A percentile compares a stretch with the other conserved stretches of the same genome.
phyloP scores from a whole-genome alignment of 2,329 filamentous ascomycete genomes.

The Cladosporium halotolerans region DNA sequence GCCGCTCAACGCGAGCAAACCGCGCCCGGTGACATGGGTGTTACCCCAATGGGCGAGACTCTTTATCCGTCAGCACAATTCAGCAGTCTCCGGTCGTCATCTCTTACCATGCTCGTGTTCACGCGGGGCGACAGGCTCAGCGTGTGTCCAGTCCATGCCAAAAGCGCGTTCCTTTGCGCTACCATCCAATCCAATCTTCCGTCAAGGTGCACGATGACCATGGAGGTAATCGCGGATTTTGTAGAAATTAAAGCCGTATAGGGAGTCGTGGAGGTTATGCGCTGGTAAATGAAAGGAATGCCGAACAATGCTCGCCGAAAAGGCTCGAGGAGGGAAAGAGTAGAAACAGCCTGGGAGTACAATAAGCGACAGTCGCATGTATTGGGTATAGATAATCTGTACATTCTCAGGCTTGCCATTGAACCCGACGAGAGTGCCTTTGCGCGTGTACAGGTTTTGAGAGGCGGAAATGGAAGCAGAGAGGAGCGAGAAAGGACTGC shows the following conservation, averaged over 20 bases:
- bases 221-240: constrained; percentile 77
- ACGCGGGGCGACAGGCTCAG: constrained; percentile 68
- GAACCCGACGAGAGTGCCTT: constrained; percentile 83
- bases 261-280: constrained; percentile 77
- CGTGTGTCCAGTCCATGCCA: constrained; percentile 96
- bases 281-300: constrained; percentile 92
- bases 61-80: constrained; percentile 38
- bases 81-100: not conserved
- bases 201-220: constrained; percentile 82
- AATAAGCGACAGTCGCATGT: constrained; percentile 5
- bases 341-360: constrained; percentile 67
- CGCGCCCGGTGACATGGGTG: constrained; percentile 80
- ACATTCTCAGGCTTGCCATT: constrained; percentile 90
- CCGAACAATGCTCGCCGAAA: constrained; percentile 72
- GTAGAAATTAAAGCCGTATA: constrained; percentile 84
- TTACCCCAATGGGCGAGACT: constrained; percentile 85
- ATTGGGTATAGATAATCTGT: not conserved
- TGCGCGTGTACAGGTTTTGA: constrained; percentile 84
- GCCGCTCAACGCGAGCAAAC: constrained; percentile 75
- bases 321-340: constrained; percentile 78
- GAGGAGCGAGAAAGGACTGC: constrained; percentile 84
- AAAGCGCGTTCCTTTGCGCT: constrained; percentile 73
- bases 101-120: constrained; percentile 60
- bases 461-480: constrained; percentile 90
- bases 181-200: constrained; percentile 95